Conservation (phyloP, 2,329 filamentous ascomycete species). For the Aspergillus ustus region DNA sequence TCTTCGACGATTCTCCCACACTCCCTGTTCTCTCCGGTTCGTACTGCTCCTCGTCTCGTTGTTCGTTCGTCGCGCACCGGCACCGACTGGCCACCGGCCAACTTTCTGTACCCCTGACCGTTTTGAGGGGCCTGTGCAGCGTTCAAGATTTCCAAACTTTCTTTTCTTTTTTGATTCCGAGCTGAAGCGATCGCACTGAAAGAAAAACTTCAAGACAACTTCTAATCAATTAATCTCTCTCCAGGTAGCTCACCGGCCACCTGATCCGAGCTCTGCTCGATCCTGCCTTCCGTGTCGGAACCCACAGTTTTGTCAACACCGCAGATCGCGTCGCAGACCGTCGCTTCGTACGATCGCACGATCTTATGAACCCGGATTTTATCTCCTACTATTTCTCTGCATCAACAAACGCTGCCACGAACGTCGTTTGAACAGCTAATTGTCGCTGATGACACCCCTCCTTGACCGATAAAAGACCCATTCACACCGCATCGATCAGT, state of each 20-base stretch:
- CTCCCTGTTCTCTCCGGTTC: slow-evolving; percentile 11
- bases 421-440: slow-evolving; percentile 9
- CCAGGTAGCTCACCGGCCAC: slow-evolving; percentile 10
- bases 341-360: slow-evolving; percentile 24
- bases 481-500: slow-evolving; percentile 18
- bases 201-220: background rate
- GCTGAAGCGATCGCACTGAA: background rate
- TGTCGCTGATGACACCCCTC: slow-evolving; percentile 25
- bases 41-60: slow-evolving; percentile 2
- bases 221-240: slow-evolving; percentile 6
- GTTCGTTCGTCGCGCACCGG: slow-evolving; percentile 1
- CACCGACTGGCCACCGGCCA: background rate
- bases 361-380: background rate
- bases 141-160: background rate
- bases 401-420: slow-evolving; percentile 10
- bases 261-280: slow-evolving; percentile 9
- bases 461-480: slow-evolving; percentile 20
- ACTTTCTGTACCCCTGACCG: slow-evolving; percentile 11
- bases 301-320: slow-evolving; percentile 17
- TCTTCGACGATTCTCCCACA: background rate
- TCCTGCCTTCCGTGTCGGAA: slow-evolving; percentile 13
- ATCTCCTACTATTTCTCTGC: background rate
- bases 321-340: slow-evolving; percentile 28
- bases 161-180: slow-evolving; percentile 9
- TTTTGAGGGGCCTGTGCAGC: slow-evolving; percentile 12